Evolutionary conservation across 352 stramenopile species (phyloP).

Genomic region (Globisporangium mamillatum): DNA sequence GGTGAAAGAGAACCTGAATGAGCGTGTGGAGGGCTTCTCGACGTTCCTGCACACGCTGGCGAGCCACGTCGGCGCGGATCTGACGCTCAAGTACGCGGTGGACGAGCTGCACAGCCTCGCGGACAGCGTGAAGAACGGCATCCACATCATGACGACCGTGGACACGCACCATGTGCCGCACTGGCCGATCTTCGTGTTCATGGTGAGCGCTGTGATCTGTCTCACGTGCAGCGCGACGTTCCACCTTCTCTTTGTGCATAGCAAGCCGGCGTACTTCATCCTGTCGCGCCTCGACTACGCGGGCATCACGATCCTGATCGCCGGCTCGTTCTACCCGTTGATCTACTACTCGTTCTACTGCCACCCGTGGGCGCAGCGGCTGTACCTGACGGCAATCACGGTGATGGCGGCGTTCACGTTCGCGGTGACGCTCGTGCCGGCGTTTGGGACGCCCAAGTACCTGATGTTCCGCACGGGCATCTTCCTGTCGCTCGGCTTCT

Average conservation of each 20-base stretch:
- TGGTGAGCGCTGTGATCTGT: slow-evolving; percentile 79
- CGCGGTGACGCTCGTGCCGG: slow-evolving; percentile 58
- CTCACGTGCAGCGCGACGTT: slow-evolving; percentile 80
- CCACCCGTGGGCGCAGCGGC: slow-evolving; percentile 53
- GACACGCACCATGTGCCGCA: slow-evolving; percentile 74
- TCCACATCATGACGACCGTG: slow-evolving; percentile 66
- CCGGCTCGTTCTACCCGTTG: slow-evolving; percentile 81
- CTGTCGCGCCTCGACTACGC: slow-evolving; percentile 82
- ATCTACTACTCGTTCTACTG: slow-evolving; percentile 92
- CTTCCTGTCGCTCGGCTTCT: slow-evolving; percentile 82
- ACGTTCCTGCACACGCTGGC: slow-evolving; percentile 65
- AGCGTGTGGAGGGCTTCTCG: slow-evolving; percentile 68
- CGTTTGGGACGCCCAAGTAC: slow-evolving; percentile 73
- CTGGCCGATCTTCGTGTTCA: slow-evolving; percentile 87
- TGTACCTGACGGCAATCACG: slow-evolving; percentile 69
- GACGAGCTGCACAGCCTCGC: slow-evolving; percentile 70
- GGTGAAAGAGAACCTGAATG: slow-evolving; percentile 53
- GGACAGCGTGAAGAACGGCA: slow-evolving; percentile 76
- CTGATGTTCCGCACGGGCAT: slow-evolving; percentile 68
- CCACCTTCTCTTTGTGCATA: slow-evolving; percentile 85
- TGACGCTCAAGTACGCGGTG: slow-evolving; percentile 73
- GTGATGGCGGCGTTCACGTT: slow-evolving; percentile 70
- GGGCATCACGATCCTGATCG: slow-evolving; percentile 86
- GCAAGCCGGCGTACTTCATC: slow-evolving; percentile 66
- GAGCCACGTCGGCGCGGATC: slow-evolving; percentile 67